phyloP scores from a whole-genome alignment of 768 basidiomycete species.

The Hemileccinum impolitum region DNA sequence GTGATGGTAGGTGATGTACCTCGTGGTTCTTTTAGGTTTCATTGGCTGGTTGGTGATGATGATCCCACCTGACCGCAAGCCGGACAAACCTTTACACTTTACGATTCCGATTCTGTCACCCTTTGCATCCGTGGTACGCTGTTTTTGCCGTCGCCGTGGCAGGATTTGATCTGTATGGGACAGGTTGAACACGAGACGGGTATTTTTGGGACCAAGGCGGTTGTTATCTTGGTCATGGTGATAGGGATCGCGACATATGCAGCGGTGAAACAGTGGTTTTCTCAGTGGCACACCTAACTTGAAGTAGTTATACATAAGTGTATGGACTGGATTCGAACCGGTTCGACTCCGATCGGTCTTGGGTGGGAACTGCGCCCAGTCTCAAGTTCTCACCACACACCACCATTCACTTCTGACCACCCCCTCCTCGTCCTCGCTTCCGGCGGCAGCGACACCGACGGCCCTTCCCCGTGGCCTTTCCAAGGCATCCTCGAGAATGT shows the following conservation, averaged over 20 bases:
- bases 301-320: too few relatives aligned
- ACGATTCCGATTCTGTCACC: constrained; percentile 78
- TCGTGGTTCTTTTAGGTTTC: constrained; percentile 23
- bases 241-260: constrained; percentile 41
- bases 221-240: constrained; percentile 40
- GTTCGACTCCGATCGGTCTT: constrained; percentile 19
- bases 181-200: constrained; percentile 79
- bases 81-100: constrained; percentile 50
- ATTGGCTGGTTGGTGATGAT: constrained; percentile 19
- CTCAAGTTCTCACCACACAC: constrained; percentile 20
- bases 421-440: constrained; percentile 2
- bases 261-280: constrained; percentile 40
- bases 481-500: constrained; percentile 31
- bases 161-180: constrained; percentile 1
- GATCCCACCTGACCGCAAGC: constrained; percentile 13
- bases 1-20: constrained; percentile 15
- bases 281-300: constrained; percentile 14
- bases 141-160: not conserved
- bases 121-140: constrained; percentile 66
- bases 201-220: constrained; percentile 47
- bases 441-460: constrained; percentile 13
- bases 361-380: constrained; percentile 26
- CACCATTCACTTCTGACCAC: not conserved
- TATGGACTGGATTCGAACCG: not conserved
- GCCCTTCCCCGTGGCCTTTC: constrained; percentile 11